Percentiles rank a stretch among this genome's conserved stretches.
phyloP scores from a whole-genome alignment of 2,329 filamentous ascomycete species.

The Cladophialophora psammophila region DNA sequence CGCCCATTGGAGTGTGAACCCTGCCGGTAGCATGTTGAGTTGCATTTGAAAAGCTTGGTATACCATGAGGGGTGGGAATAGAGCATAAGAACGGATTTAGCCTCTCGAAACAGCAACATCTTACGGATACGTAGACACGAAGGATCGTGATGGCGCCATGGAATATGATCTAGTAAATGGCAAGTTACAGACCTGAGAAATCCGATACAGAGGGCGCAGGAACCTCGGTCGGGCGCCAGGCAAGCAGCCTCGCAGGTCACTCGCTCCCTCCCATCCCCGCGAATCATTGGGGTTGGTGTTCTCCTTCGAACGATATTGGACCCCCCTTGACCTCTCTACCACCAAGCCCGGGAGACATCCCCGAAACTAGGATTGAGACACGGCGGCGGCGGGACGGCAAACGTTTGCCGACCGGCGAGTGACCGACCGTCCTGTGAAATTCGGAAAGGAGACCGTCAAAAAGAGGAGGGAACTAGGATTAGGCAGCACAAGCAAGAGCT shows the following conservation, averaged over 20 bases:
- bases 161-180: not conserved
- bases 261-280: not conserved
- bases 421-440: not conserved
- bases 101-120: not conserved
- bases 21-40: not conserved
- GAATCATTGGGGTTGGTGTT: not conserved
- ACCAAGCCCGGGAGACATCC: not conserved
- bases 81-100: not conserved
- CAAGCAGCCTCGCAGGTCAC: not conserved
- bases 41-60: not conserved
- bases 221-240: not conserved
- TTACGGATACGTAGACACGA: not conserved
- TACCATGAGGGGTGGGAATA: not conserved
- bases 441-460: not conserved
- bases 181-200: too few species aligned
- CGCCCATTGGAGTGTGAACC: not conserved
- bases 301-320: not conserved
- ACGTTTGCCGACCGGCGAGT: slow-evolving; percentile 1
- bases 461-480: not conserved
- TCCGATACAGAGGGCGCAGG: not conserved
- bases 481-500: not conserved
- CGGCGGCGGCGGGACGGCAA: not conserved
- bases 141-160: not conserved
- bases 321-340: not conserved
- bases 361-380: not conserved